These are phyloP conservation scores for Protomyces inouyei DNA, from an alignment of 1,139 yeast species.

Conservation along the genomic window DNA sequence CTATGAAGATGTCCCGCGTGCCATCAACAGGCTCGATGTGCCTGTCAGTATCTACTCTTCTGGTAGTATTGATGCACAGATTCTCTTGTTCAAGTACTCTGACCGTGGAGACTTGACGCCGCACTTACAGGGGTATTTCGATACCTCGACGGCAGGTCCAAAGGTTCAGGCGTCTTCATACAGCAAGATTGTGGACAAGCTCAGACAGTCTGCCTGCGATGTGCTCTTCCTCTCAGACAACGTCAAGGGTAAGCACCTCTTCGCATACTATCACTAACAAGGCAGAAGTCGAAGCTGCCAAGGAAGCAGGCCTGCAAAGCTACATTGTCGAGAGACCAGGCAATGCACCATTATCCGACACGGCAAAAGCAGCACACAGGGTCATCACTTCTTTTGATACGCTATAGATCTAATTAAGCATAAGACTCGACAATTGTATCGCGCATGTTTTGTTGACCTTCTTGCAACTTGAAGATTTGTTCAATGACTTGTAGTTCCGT, in stretches of 20 bases:
- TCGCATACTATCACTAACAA: neutral
- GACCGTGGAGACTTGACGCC: conserved; percentile 46
- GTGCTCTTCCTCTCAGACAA: conserved; percentile 71
- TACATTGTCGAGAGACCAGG: conserved; percentile 69
- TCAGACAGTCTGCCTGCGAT: conserved; percentile 38
- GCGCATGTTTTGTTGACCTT: conserved; percentile 74
- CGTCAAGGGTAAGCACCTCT: conserved; percentile 31
- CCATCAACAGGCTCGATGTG: conserved; percentile 42
- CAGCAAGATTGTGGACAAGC: conserved; percentile 50
- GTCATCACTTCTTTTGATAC: conserved; percentile 28
- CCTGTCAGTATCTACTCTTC: conserved; percentile 75
- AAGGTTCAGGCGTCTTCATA: conserved; percentile 61
- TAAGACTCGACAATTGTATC: conserved; percentile 86
- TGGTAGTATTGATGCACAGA: conserved; percentile 87
- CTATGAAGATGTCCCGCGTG: conserved; percentile 63
- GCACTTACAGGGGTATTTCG: conserved; percentile 64
- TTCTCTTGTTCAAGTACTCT: conserved; percentile 65
- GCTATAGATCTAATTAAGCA: conserved; percentile 33
- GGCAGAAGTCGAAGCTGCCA: conserved; percentile 57
- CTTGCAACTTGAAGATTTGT: conserved; percentile 83
- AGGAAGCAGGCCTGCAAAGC: conserved; percentile 57
- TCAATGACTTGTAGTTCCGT: conserved; percentile 96
- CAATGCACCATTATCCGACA: conserved; percentile 47
- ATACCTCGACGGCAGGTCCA: conserved; percentile 67
- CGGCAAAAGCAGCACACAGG: conserved; percentile 27